Evolutionary conservation across 2,329 filamentous ascomycete species (phyloP).

Genomic region (Colletotrichum liriopes): DNA sequence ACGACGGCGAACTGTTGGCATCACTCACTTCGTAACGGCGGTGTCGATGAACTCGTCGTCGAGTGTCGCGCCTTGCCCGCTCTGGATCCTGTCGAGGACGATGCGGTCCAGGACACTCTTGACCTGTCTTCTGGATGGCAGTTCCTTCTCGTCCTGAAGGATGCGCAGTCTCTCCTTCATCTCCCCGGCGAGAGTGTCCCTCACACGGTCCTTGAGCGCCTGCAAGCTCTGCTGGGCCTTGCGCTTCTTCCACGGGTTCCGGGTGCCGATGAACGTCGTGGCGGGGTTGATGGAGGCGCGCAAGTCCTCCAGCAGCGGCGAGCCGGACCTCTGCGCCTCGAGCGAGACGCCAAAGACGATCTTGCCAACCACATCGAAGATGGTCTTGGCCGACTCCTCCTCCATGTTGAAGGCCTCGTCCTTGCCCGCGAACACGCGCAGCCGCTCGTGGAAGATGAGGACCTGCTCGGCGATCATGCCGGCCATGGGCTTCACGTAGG

Average conservation of each 20-base stretch:
- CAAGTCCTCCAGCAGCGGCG: conserved; percentile 43
- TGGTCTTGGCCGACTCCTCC: conserved; percentile 45
- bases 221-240: conserved; percentile 24
- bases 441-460: conserved; percentile 45
- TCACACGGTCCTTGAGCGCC: conserved; percentile 29
- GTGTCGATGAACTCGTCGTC: conserved; percentile 45
- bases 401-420: conserved; percentile 46
- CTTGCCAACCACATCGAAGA: conserved; percentile 47
- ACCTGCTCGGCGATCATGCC: conserved; percentile 48
- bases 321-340: conserved; percentile 44
- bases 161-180: conserved; percentile 32
- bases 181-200: conserved; percentile 22
- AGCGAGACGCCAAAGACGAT: conserved; percentile 45
- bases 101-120: conserved; percentile 47
- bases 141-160: conserved; percentile 42
- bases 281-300: conserved; percentile 37
- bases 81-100: conserved; percentile 45
- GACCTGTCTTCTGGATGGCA: conserved; percentile 41
- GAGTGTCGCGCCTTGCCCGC: conserved; percentile 25
- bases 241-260: conserved; percentile 38
- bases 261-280: conserved; percentile 28
- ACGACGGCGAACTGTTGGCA: too few relatives aligned
- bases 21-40: conserved; percentile 39
- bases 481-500: conserved; percentile 46
- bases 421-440: conserved; percentile 37